Conservation (phyloP, 2,329 filamentous ascomycete genomes). For the Aspergillus fischeri region DNA sequence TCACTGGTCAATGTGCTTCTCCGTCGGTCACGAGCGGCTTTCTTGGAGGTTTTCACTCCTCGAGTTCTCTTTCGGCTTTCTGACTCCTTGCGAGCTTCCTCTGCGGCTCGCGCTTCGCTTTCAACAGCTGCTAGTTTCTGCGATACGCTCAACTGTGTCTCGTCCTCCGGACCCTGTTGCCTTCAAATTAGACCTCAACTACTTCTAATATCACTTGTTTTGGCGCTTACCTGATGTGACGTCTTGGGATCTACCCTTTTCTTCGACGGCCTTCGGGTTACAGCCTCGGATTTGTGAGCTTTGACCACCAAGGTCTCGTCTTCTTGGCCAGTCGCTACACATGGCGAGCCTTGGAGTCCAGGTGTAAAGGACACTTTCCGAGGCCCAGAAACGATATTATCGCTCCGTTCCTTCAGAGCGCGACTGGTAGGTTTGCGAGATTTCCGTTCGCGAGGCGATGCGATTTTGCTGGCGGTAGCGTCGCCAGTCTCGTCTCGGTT, state of each 20-base stretch:
- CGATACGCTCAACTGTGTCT: slow-evolving; percentile 32
- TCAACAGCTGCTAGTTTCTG: slow-evolving; percentile 43
- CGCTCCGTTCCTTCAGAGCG: slow-evolving; percentile 34
- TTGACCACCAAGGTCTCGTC: slow-evolving; percentile 35
- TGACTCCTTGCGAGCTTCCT: slow-evolving; percentile 29
- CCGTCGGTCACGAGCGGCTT: slow-evolving; percentile 29
- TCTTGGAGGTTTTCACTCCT: slow-evolving; percentile 23
- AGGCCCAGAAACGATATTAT: slow-evolving; percentile 30
- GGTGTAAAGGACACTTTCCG: slow-evolving; percentile 39
- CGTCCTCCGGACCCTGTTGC: slow-evolving; percentile 12
- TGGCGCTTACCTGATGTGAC: slow-evolving; percentile 25
- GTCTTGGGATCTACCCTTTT: slow-evolving; percentile 25
- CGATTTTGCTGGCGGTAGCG: neutral
- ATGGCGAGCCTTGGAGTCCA: slow-evolving; percentile 26
- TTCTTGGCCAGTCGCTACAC: slow-evolving; percentile 21
- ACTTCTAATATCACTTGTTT: neutral
- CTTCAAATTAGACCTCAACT: neutral
- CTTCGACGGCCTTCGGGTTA: slow-evolving; percentile 25
- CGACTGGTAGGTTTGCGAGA: slow-evolving; percentile 20
- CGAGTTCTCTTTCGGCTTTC: slow-evolving; percentile 35
- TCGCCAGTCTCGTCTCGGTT: neutral
- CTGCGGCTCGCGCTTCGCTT: slow-evolving; percentile 40
- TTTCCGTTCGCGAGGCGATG: slow-evolving; percentile 6
- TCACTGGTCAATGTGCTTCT: slow-evolving; percentile 44
- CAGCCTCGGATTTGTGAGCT: slow-evolving; percentile 27